Evolutionary conservation across 345 rosid genomes (phyloP).

Genomic region (Mallotus nudiflorus): DNA sequence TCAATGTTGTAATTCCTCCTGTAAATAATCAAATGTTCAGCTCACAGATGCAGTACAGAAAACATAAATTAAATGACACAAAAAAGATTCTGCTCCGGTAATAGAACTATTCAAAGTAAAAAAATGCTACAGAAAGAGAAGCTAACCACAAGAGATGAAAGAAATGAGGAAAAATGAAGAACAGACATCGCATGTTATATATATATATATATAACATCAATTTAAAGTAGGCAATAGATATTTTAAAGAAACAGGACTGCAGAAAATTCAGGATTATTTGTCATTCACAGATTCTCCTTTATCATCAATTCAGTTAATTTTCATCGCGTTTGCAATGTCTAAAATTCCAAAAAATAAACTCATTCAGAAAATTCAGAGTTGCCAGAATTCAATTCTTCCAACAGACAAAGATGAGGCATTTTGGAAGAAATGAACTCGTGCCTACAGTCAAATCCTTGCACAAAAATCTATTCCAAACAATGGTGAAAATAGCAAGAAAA

Average conservation of each 20-base stretch:
- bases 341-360: too few relatives aligned
- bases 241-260: background rate
- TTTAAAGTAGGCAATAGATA: background rate
- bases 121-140: background rate
- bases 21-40: constrained; percentile 7
- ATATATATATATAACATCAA: background rate
- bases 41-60: background rate
- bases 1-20: constrained; percentile 87
- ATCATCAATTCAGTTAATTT: too few relatives aligned
- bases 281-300: too few relatives aligned
- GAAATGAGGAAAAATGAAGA: background rate
- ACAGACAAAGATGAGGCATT: too few relatives aligned
- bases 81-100: background rate
- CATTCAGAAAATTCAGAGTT: too few relatives aligned
- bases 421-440: too few relatives aligned
- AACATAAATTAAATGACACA: constrained; percentile 2
- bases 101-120: background rate
- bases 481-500: background rate
- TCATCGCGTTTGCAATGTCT: too few relatives aligned
- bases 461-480: too few relatives aligned
- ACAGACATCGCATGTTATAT: background rate
- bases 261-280: background rate
- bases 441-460: too few relatives aligned
- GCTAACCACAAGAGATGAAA: background rate
- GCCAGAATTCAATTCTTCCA: too few relatives aligned